These are phyloP conservation scores for Mycena crocata DNA, from an alignment of 768 basidiomycete species.

Conservation along the genomic window DNA sequence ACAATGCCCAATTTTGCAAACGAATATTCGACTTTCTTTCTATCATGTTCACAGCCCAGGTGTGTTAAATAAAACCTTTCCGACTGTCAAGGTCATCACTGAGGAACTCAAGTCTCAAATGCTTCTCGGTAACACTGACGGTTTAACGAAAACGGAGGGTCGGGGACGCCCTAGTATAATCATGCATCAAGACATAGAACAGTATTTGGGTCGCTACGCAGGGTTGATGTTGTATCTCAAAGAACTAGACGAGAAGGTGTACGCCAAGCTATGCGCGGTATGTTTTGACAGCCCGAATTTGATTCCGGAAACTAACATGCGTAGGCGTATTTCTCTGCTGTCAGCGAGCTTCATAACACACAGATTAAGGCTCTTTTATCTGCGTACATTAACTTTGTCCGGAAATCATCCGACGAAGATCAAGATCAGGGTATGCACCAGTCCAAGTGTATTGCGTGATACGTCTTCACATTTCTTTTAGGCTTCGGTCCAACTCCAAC, in stretches of 20 bases:
- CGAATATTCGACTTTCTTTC: slow-evolving; percentile 89
- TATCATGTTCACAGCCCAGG: slow-evolving; percentile 94
- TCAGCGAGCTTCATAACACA: slow-evolving; percentile 82
- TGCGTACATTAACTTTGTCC: slow-evolving; percentile 67
- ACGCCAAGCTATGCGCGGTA: slow-evolving; percentile 92
- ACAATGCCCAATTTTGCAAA: slow-evolving; percentile 94
- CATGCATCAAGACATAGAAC: slow-evolving; percentile 81
- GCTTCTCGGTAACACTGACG: slow-evolving; percentile 72
- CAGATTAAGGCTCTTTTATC: slow-evolving; percentile 84
- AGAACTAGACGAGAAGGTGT: slow-evolving; percentile 93
- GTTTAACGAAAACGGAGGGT: slow-evolving; percentile 58
- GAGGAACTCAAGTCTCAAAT: slow-evolving; percentile 65
- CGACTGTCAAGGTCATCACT: neutral
- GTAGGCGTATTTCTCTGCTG: slow-evolving; percentile 91
- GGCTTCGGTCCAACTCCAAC: slow-evolving; percentile 59
- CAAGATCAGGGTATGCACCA: slow-evolving; percentile 77
- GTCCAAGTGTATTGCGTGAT: slow-evolving; percentile 6
- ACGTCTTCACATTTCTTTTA: slow-evolving; percentile 35
- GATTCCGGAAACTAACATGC: slow-evolving; percentile 14
- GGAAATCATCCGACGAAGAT: slow-evolving; percentile 78
- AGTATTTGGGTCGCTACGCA: slow-evolving; percentile 87
- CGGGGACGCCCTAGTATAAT: slow-evolving; percentile 61
- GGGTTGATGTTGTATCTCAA: slow-evolving; percentile 93
- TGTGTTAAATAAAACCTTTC: slow-evolving; percentile 43
- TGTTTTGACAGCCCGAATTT: slow-evolving; percentile 41